Evolutionary conservation across 2,329 filamentous ascomycete genomes (phyloP).

Genomic region (Claviceps humidiphila): DNA sequence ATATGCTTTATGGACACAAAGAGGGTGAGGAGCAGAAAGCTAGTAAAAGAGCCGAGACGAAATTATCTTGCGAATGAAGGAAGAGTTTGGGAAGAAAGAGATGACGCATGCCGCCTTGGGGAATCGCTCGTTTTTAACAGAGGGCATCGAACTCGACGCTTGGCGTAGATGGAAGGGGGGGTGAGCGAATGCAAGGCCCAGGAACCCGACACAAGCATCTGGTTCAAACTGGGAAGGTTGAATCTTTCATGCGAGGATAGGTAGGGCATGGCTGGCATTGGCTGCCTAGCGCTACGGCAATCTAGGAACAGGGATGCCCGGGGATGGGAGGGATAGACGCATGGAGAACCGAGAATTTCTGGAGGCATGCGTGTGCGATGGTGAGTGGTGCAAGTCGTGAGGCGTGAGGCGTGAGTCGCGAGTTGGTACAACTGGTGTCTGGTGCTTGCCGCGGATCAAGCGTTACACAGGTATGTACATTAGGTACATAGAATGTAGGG

Average conservation of each 20-base stretch:
- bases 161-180: background rate
- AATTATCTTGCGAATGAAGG: background rate
- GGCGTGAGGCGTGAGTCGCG: background rate
- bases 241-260: conserved; percentile 8
- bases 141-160: conserved; percentile 3
- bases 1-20: background rate
- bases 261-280: conserved; percentile 10
- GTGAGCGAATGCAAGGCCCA: conserved; percentile 4
- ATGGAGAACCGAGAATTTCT: no score
- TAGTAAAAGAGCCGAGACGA: background rate
- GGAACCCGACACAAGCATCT: conserved; percentile 6
- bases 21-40: background rate
- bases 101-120: background rate
- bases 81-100: background rate
- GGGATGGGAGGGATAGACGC: background rate
- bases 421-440: background rate
- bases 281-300: conserved; percentile 17
- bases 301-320: conserved; percentile 1
- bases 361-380: background rate
- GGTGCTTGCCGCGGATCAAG: background rate
- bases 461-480: background rate
- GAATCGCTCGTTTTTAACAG: conserved; percentile 4
- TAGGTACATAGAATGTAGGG: background rate
- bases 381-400: background rate
- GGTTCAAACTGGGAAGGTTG: conserved; percentile 2